Evolutionary conservation across 345 rosid genomes (phyloP).

Genomic region (Erucastrum elatum): DNA sequence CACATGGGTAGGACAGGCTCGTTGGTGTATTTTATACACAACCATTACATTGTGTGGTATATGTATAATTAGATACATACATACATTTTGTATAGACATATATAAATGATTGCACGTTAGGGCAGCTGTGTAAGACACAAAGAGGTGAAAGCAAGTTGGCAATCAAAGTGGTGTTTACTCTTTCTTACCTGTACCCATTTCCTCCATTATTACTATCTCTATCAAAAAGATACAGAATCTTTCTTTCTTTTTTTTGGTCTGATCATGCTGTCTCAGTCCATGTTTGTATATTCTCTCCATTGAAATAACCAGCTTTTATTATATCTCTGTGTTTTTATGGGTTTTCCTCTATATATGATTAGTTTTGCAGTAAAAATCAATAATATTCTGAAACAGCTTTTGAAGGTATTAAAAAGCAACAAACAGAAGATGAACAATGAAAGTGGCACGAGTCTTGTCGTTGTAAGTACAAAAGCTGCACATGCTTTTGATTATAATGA

Average conservation of each 20-base stretch:
- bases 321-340: not conserved
- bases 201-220: conserved; percentile 44
- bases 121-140: conserved; percentile 42
- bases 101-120: conserved; percentile 40
- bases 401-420: not conserved
- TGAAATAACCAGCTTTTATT: not conserved
- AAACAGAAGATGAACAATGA: conserved; percentile 33
- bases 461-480: conserved; percentile 44
- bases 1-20: conserved; percentile 42
- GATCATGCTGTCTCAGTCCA: conserved; percentile 36
- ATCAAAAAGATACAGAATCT: conserved; percentile 41
- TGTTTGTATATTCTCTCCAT: conserved; percentile 30
- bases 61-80: conserved; percentile 30
- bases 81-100: not conserved
- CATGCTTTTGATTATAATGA: conserved; percentile 38
- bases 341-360: not conserved
- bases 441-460: conserved; percentile 43
- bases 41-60: not conserved
- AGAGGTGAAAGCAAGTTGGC: conserved; percentile 44
- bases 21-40: conserved; percentile 34
- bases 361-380: conserved; percentile 3
- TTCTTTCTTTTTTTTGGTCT: conserved; percentile 19
- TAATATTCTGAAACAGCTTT: conserved; percentile 8
- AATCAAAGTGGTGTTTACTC: conserved; percentile 40
- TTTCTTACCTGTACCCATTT: conserved; percentile 43